Evolutionary conservation across 768 basidiomycete genomes (phyloP), one percentile per base, ranked within the genome.

Genomic region (Suillus decipiens): DNA sequence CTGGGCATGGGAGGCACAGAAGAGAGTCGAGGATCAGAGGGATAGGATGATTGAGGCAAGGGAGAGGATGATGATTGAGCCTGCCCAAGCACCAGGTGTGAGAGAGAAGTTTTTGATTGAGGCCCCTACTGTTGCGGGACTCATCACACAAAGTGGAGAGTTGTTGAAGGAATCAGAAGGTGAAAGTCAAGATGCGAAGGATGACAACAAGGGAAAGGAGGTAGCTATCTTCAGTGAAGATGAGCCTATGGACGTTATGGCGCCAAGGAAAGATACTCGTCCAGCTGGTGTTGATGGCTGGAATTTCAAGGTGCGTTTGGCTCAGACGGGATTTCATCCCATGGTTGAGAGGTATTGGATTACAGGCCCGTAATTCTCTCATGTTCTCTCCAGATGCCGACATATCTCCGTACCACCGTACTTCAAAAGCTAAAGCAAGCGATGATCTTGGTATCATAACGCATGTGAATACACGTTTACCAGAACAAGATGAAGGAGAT

Each of bases 311-410:
- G 89, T 88, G 68, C 42, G 76, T 68, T 34, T 53, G 62, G 48
- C 19, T 33, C 24, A 36, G 61, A 39, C 47, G 45, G 41, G 3
- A 43, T 34, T 61, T 53, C n/a, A 45, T 59, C 60, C 31, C 53
- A 59, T 63, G 56, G 33, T 36, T 48, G n/a, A 54, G n/a, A 54
- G 34, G 47, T 61, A 9, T 58, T 57, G 22, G 48, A 34, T 28
- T 33, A 51, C 68, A 97, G 95, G 84, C 93, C 33, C 88, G 97
- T 63, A 99, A 99, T 77, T 88, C 92, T 4, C 81, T 99, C 60
- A 97, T 97, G 94, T 99, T 98, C 71, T 72, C 90, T 0, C 96
- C 97, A 2, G 97, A 97, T 70, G 93, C 93, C 33, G 91, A 99
- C 72, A 81, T 85, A 51, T 86, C 90, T 24, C 92, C 94, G 1